Evolutionary conservation across 805 yeast genomes (phyloP).

Genomic region (Lachancea waltii): DNA sequence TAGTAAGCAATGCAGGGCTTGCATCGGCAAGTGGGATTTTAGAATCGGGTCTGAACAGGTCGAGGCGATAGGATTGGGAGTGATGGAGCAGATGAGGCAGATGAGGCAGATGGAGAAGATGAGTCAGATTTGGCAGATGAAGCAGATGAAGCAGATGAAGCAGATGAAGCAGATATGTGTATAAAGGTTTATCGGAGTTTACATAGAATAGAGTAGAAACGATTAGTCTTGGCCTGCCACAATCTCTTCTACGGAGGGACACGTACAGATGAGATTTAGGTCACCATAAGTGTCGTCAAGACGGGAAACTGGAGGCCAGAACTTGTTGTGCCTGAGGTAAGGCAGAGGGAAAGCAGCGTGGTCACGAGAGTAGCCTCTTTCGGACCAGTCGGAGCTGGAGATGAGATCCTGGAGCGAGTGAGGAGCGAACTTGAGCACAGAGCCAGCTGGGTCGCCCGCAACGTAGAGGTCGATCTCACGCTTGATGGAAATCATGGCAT

Average conservation of each 20-base stretch:
- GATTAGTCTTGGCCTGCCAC: constrained; percentile 30
- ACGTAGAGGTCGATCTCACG: constrained; percentile 71
- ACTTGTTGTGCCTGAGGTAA: constrained; percentile 65
- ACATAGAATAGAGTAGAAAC: not conserved
- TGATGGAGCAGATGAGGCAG: too few species aligned
- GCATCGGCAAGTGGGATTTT: too few species aligned
- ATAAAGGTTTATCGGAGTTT: not conserved
- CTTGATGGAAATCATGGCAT: constrained; percentile 77
- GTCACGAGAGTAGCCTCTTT: constrained; percentile 84
- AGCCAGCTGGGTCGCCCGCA: constrained; percentile 57
- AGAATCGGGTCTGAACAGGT: too few species aligned
- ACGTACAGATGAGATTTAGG: constrained; percentile 84
- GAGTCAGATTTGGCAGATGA: too few species aligned
- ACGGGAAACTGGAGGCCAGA: constrained; percentile 94
- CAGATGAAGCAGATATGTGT: too few species aligned
- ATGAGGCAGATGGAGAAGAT: too few species aligned
- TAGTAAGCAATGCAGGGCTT: too few species aligned
- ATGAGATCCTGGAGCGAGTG: constrained; percentile 80
- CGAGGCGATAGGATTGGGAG: too few species aligned
- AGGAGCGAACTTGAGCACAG: constrained; percentile 81
- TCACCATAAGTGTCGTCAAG: constrained; percentile 95
- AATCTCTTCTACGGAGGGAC: constrained; percentile 79
- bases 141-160: too few species aligned
- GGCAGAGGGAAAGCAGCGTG: constrained; percentile 89
- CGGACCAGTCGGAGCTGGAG: constrained; percentile 62